Base-by-base conservation (phyloP, 2,329 filamentous ascomycete genomes). In the Pseudogymnoascus sp. region DNA sequence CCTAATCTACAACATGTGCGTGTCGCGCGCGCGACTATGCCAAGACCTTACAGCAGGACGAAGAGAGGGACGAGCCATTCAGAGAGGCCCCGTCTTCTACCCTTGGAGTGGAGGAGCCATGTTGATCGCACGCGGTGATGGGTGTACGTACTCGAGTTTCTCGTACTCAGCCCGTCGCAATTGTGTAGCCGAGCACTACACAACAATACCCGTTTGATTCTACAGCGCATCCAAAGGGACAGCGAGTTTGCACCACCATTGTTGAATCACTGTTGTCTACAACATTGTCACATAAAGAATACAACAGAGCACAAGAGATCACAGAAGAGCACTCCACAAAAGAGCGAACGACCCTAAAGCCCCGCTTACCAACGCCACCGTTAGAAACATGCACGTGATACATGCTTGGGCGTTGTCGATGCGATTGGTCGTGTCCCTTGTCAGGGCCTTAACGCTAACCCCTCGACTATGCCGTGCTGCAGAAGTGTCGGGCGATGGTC, bases 1-100 rank as follows among this genome's bases (percentile, higher is more conserved):
- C 50, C 50, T 56, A 56, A 56, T 56, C 10, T 56, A 56, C 50
- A 34, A 56, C 50, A 56, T 56, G n/a, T 56, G 23, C n/a, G n/a
- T 34, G 50, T 56, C 25, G 25, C 50, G 50, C 50, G 50, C 46
- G 46, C 8, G 50, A 34, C 5, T 56, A 18, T 56, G 50, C 50
- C 50, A 56, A 56, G 50, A 28, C 50, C 50, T 10, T 34, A 56
- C 50, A 31, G n/a, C 14, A 18, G n/a, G 50, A 21, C 16, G 25
- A 31, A 11, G 25, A 16, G 7, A 25, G 25, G 8, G 16, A 34
- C 18, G 28, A 18, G 50, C 28, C 50, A 56, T 36, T 56, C 50
- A 56, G n/a, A 56, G 28, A 18, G 28, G 3, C 10, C 28, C 46
- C 7, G 10, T 21, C 16, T 56, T 56, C 21, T 34, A 56, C n/a